Conservation (phyloP, 495 filamentous ascomycete species). For the Letharia lupina region DNA sequence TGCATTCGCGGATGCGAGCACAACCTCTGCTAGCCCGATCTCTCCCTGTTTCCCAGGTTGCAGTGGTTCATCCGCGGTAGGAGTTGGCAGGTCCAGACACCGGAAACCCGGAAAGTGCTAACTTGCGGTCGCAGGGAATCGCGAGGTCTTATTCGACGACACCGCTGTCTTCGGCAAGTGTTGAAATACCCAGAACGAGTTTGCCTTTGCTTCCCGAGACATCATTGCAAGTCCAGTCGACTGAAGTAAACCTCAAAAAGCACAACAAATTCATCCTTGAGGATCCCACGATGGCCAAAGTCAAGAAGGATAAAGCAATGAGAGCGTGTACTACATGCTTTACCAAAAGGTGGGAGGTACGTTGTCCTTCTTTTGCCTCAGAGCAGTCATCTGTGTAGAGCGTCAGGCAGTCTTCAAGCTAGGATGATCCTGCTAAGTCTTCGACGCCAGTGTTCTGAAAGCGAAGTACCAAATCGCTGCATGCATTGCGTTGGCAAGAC, state of each 20-base stretch:
- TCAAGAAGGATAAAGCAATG: constrained; percentile 10
- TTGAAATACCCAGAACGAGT: neutral
- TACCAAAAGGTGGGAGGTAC: neutral
- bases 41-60: neutral
- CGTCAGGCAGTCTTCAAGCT: neutral
- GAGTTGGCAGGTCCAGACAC: neutral
- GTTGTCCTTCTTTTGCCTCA: neutral
- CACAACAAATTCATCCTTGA: constrained; percentile 3
- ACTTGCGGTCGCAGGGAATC: neutral
- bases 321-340: constrained; percentile 6
- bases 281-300: neutral
- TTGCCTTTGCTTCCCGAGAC: neutral
- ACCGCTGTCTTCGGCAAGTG: constrained; percentile 3
- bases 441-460: neutral
- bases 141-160: constrained; percentile 7
- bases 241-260: neutral
- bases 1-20: neutral
- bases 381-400: neutral
- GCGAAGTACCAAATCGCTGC: constrained; percentile 3
- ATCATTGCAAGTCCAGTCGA: neutral
- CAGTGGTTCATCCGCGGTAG: constrained; percentile 2
- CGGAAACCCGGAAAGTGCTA: neutral
- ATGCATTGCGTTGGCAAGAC: constrained; percentile 5
- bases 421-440: neutral
- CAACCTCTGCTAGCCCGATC: neutral